A percentile compares a stretch with the other conserved stretches of the same genome.
Evolutionary conservation across 75 land plant species (phyloP).

Genomic region (Adiantum capillusveneris): DNA sequence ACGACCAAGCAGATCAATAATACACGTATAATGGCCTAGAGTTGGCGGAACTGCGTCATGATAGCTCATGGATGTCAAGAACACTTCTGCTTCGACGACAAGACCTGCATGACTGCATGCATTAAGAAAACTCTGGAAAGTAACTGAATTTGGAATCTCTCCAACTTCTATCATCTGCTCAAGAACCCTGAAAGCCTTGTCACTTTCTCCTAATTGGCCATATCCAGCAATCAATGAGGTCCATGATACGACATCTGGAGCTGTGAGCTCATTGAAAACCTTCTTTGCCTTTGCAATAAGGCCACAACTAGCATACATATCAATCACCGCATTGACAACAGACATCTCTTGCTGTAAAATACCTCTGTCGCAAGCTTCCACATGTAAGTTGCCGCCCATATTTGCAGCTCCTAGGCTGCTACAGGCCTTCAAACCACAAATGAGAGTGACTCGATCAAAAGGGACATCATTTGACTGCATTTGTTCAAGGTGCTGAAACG

Average conservation of each 20-base stretch:
- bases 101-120: slow-evolving; percentile 46
- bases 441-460: not conserved
- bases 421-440: slow-evolving; percentile 9
- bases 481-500: not conserved
- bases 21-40: slow-evolving; percentile 24
- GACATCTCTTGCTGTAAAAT: not conserved
- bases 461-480: slow-evolving; percentile 4
- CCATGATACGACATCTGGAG: not conserved
- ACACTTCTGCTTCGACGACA: slow-evolving; percentile 15
- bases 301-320: slow-evolving; percentile 18
- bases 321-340: slow-evolving; percentile 1
- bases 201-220: slow-evolving; percentile 8
- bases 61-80: slow-evolving; percentile 17
- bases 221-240: slow-evolving; percentile 22
- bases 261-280: slow-evolving; percentile 4
- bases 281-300: slow-evolving; percentile 2
- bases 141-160: not conserved
- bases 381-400: slow-evolving; percentile 3
- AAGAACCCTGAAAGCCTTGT: slow-evolving; percentile 13
- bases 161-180: slow-evolving; percentile 10
- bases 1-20: slow-evolving; percentile 28
- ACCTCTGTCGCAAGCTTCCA: not conserved
- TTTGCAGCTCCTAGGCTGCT: not conserved
- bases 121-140: slow-evolving; percentile 34
- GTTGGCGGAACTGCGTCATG: slow-evolving; percentile 12